Evolutionary conservation across 768 basidiomycete species (phyloP).

Genomic region (Pleurotus ostreatus): DNA sequence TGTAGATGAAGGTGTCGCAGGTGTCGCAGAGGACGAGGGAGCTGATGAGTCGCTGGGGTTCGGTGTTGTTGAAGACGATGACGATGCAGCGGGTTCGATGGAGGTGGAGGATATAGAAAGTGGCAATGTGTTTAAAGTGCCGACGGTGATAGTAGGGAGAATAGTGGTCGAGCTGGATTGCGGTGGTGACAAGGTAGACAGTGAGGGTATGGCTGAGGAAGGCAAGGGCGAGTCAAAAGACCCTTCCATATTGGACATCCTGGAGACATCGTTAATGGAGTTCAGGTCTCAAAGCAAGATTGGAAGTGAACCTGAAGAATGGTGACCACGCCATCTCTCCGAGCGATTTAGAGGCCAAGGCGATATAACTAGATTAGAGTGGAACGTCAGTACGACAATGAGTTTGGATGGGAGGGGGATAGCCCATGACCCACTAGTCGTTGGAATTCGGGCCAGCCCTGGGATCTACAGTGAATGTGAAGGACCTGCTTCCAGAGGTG

Average conservation of each 20-base stretch:
- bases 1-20: conserved; percentile 1
- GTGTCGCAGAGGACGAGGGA: conserved; percentile 11
- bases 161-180: conserved; percentile 35
- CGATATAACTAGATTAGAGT: conserved; percentile 48
- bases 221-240: conserved; percentile 47
- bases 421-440: conserved; percentile 43
- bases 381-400: conserved; percentile 6
- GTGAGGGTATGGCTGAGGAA: conserved; percentile 37
- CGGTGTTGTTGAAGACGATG: conserved; percentile 14
- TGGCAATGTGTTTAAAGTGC: conserved; percentile 20
- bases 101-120: conserved; percentile 8
- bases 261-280: conserved; percentile 19
- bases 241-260: conserved; percentile 58
- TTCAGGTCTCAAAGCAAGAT: not conserved
- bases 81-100: conserved; percentile 10
- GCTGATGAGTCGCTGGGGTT: conserved; percentile 13
- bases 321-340: conserved; percentile 40
- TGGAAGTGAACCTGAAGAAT: conserved; percentile 45
- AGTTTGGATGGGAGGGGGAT: not conserved
- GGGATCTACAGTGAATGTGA: conserved; percentile 57
- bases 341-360: conserved; percentile 40
- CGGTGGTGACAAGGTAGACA: conserved; percentile 22
- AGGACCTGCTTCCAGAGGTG: conserved; percentile 40
- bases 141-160: conserved; percentile 38
- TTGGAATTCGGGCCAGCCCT: conserved; percentile 53